Percentiles rank a stretch among this genome's conserved stretches.
Evolutionary conservation across 208 protist species (phyloP).

Genomic region (Baffinella frigidus): DNA sequence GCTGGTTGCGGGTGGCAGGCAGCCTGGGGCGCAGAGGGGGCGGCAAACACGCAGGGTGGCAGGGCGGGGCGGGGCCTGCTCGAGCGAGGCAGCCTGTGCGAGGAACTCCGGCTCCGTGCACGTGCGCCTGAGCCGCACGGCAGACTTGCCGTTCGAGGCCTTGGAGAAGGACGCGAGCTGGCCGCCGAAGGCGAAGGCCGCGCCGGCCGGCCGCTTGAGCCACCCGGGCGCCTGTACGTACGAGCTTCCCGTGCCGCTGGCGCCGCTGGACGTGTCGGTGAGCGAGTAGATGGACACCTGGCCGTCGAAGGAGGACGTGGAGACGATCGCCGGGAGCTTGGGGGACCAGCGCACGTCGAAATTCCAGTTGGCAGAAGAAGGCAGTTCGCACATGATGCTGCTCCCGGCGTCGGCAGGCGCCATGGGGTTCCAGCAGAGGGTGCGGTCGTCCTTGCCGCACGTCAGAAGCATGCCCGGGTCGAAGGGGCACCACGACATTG

Average conservation of each 20-base stretch:
- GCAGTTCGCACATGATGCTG: slow-evolving; percentile 63
- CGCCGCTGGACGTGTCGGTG: slow-evolving; percentile 37
- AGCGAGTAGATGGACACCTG: slow-evolving; percentile 67
- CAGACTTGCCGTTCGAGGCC: not conserved
- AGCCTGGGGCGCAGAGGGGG: too few relatives aligned
- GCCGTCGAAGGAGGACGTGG: slow-evolving; percentile 84
- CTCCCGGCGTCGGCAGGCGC: not conserved
- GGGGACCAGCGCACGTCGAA: slow-evolving; percentile 92
- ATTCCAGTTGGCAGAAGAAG: slow-evolving; percentile 77
- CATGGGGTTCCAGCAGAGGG: slow-evolving; percentile 88
- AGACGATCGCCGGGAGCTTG: slow-evolving; percentile 79
- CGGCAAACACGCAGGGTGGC: too few relatives aligned
- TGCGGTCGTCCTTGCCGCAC: slow-evolving; percentile 87
- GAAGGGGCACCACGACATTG: slow-evolving; percentile 78
- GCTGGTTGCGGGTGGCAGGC: too few relatives aligned
- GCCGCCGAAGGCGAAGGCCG: slow-evolving; percentile 82
- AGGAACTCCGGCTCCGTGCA: slow-evolving; percentile 51
- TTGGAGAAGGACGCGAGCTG: slow-evolving; percentile 73
- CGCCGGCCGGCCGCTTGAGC: slow-evolving; percentile 18
- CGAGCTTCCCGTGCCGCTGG: not conserved
- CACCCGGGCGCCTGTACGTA: slow-evolving; percentile 11
- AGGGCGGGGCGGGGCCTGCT: too few relatives aligned
- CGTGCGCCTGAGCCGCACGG: not conserved
- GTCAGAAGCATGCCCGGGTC: slow-evolving; percentile 87
- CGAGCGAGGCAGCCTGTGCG: slow-evolving; percentile 62